Percentiles rank a stretch among this genome's conserved stretches.
phyloP scores from a whole-genome alignment of 116 monocot species.

The Posidonia oceanica region DNA sequence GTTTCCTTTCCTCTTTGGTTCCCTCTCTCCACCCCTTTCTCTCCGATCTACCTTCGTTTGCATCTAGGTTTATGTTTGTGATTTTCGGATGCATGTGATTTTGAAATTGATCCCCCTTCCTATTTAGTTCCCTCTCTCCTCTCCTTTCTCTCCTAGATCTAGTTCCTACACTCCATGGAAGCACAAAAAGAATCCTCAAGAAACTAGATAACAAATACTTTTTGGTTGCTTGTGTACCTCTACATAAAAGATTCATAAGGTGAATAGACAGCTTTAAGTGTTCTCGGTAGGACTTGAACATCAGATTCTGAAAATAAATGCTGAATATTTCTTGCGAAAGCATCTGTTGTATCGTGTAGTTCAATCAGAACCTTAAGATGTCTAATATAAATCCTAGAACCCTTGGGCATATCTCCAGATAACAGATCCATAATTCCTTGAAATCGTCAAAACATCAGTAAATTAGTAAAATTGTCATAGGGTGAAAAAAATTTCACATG shows the following conservation, averaged over 20 bases:
- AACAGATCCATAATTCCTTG: constrained; percentile 84
- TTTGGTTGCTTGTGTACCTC: constrained; percentile 26
- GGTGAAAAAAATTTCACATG: neutral
- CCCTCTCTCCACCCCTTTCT: too few species aligned
- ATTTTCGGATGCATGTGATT: too few species aligned
- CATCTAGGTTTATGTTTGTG: too few species aligned
- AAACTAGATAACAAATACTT: too few species aligned
- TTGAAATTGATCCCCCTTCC: too few species aligned
- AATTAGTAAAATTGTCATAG: neutral
- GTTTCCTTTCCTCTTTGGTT: too few species aligned
- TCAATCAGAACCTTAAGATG: constrained; percentile 81
- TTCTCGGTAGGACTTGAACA: constrained; percentile 46
- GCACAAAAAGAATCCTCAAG: too few species aligned
- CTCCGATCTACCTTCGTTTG: too few species aligned
- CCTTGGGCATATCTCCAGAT: constrained; percentile 81
- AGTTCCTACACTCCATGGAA: too few species aligned
- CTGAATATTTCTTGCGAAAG: constrained; percentile 90
- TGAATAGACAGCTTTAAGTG: constrained; percentile 79
- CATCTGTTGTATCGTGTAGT: constrained; percentile 71
- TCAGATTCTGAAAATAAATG: constrained; percentile 85
- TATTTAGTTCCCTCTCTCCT: too few species aligned
- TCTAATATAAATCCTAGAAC: constrained; percentile 60
- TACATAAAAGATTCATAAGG: constrained; percentile 83
- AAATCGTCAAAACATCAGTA: neutral
- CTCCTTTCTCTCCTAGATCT: too few species aligned